phyloP scores from a whole-genome alignment of 345 rosid genomes.

The Euphorbia lathyris region DNA sequence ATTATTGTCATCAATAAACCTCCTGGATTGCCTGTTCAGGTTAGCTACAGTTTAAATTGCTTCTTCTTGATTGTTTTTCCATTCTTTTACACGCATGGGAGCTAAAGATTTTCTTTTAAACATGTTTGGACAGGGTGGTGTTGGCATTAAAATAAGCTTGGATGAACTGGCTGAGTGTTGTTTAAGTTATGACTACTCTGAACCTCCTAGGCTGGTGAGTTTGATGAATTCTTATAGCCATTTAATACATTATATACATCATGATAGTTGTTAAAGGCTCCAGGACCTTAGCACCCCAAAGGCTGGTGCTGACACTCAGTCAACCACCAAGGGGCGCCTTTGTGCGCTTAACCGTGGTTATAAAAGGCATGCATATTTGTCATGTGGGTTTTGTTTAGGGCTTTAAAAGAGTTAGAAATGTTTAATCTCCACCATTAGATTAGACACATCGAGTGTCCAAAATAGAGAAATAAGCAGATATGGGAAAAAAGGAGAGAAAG shows the following conservation, averaged over 20 bases:
- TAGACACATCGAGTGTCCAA: too few species aligned
- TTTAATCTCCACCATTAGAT: too few species aligned
- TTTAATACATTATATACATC: not conserved
- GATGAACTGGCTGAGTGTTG: slow-evolving; percentile 75
- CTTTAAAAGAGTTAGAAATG: too few species aligned
- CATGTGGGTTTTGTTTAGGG: too few species aligned
- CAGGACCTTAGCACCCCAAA: too few species aligned
- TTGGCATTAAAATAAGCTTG: slow-evolving; percentile 71
- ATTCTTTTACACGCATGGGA: not conserved
- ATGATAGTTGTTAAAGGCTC: not conserved
- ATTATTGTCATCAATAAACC: slow-evolving; percentile 85
- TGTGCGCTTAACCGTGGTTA: too few species aligned
- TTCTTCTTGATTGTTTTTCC: not conserved
- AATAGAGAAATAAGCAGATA: too few species aligned
- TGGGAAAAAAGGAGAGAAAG: too few species aligned
- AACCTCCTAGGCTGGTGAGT: slow-evolving; percentile 88
- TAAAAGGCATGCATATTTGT: too few species aligned
- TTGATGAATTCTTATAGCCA: not conserved
- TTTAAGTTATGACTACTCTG: slow-evolving; percentile 55
- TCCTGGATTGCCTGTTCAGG: slow-evolving; percentile 93
- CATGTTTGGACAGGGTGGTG: slow-evolving; percentile 63
- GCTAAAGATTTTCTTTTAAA: not conserved
- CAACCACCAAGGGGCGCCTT: too few species aligned
- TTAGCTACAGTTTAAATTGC: slow-evolving; percentile 22
- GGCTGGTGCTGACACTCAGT: too few species aligned